Conservation (phyloP, 192 early-diverging fungal species). For the Linnemannia hyalina region DNA sequence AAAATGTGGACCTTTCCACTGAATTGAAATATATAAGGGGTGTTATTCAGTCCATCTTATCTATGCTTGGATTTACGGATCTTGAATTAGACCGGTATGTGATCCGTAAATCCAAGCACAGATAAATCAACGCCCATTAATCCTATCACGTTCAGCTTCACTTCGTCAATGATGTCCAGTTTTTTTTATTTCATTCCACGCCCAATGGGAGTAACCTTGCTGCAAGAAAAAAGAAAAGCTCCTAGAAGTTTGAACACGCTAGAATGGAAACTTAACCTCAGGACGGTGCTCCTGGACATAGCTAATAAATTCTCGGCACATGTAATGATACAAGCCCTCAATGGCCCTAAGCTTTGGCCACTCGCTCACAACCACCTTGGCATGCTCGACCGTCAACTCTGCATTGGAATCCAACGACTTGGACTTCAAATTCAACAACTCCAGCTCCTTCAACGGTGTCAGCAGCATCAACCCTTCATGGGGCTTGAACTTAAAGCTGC, state of each 20-base stretch:
- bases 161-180: too few relatives aligned
- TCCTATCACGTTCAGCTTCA: too few relatives aligned
- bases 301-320: not conserved
- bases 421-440: not conserved
- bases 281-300: slow-evolving; percentile 7
- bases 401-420: not conserved
- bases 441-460: not conserved
- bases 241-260: not conserved
- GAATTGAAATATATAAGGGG: too few relatives aligned
- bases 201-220: too few relatives aligned
- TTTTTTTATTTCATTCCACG: too few relatives aligned
- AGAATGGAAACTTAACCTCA: not conserved
- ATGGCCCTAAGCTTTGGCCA: not conserved
- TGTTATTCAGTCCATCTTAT: too few relatives aligned
- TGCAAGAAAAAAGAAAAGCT: not conserved
- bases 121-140: too few relatives aligned
- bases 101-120: too few relatives aligned
- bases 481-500: not conserved
- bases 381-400: not conserved
- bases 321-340: not conserved
- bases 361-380: not conserved
- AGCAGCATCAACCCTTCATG: not conserved
- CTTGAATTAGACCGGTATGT: too few relatives aligned
- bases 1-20: too few relatives aligned
- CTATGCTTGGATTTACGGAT: too few relatives aligned